phyloP scores from a whole-genome alignment of 2,329 filamentous ascomycete genomes.

The Aspergillus tanneri region DNA sequence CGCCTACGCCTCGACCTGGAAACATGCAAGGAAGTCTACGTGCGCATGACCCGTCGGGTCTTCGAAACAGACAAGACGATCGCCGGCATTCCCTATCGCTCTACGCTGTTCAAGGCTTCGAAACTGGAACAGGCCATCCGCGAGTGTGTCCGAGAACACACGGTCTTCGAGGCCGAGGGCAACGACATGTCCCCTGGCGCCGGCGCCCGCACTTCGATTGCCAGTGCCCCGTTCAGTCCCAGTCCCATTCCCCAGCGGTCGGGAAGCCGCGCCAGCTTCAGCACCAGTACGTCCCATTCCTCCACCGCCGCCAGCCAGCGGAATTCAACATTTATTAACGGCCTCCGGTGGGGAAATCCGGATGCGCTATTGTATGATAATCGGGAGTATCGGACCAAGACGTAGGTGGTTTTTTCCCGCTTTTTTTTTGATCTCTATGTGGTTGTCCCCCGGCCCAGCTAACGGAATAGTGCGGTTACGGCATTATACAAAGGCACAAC shows the following conservation, averaged over 20 bases:
- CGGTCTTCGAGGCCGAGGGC: constrained; percentile 74
- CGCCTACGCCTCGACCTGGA: constrained; percentile 87
- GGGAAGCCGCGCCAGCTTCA: constrained; percentile 74
- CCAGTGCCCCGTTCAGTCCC: constrained; percentile 49
- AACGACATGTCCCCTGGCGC: constrained; percentile 63
- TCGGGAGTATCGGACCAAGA: constrained; percentile 82
- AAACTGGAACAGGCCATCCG: constrained; percentile 91
- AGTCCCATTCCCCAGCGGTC: constrained; percentile 56
- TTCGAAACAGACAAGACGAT: constrained; percentile 99
- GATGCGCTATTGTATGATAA: constrained; percentile 86
- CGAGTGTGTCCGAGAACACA: constrained; percentile 83
- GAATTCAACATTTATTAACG: constrained; percentile 45
- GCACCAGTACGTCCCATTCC: constrained; percentile 71
- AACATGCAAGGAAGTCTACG: constrained; percentile 96
- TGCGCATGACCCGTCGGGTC: constrained; percentile 87
- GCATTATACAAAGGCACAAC: constrained; percentile 83
- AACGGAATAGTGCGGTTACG: constrained; percentile 70
- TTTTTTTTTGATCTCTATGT: neutral
- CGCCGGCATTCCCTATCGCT: constrained; percentile 88
- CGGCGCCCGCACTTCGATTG: constrained; percentile 46
- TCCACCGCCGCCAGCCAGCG: constrained; percentile 57
- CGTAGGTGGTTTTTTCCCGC: constrained; percentile 56
- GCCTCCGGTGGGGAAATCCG: constrained; percentile 69
- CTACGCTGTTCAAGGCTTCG: constrained; percentile 94
- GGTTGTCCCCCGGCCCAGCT: constrained; percentile 10